A percentile compares a stretch with the other conserved stretches of the same genome.
phyloP scores from a whole-genome alignment of 2,329 filamentous ascomycete genomes.

The Mariannaea elegans region DNA sequence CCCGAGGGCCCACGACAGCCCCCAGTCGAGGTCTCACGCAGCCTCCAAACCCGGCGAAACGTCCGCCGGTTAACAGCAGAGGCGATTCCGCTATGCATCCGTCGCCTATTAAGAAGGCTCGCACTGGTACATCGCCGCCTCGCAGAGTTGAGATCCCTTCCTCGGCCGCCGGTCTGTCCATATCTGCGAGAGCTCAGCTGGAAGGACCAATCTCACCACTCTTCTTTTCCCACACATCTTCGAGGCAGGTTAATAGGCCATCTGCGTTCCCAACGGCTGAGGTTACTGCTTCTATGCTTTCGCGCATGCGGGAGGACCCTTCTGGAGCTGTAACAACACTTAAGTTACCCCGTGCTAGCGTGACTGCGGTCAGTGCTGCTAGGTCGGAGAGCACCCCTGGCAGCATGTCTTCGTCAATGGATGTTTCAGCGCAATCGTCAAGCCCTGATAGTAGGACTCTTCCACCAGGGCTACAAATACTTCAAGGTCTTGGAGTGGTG shows the following conservation, averaged over 20 bases:
- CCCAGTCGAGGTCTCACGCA: slow-evolving; percentile 26
- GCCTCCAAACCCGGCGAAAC: slow-evolving; percentile 37
- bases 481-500: slow-evolving; percentile 72
- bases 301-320: slow-evolving; percentile 53
- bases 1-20: slow-evolving; percentile 24
- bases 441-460: slow-evolving; percentile 62
- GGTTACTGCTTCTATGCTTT: slow-evolving; percentile 57
- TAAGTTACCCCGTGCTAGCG: slow-evolving; percentile 63
- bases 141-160: slow-evolving; percentile 54
- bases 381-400: slow-evolving; percentile 61
- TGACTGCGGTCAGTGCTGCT: slow-evolving; percentile 57
- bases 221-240: slow-evolving; percentile 59
- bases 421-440: slow-evolving; percentile 58
- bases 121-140: slow-evolving; percentile 57
- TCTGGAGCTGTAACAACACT: slow-evolving; percentile 60
- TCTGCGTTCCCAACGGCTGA: slow-evolving; percentile 52
- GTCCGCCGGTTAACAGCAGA: slow-evolving; percentile 32
- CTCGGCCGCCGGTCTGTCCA: slow-evolving; percentile 32
- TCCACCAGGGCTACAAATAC: slow-evolving; percentile 60
- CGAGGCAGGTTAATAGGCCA: slow-evolving; percentile 48
- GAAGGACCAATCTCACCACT: slow-evolving; percentile 59
- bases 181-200: slow-evolving; percentile 38
- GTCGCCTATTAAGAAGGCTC: slow-evolving; percentile 56
- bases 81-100: slow-evolving; percentile 45
- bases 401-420: slow-evolving; percentile 63